Base-by-base conservation (phyloP, 257 asterid genomes). In the Misopates orontium region DNA sequence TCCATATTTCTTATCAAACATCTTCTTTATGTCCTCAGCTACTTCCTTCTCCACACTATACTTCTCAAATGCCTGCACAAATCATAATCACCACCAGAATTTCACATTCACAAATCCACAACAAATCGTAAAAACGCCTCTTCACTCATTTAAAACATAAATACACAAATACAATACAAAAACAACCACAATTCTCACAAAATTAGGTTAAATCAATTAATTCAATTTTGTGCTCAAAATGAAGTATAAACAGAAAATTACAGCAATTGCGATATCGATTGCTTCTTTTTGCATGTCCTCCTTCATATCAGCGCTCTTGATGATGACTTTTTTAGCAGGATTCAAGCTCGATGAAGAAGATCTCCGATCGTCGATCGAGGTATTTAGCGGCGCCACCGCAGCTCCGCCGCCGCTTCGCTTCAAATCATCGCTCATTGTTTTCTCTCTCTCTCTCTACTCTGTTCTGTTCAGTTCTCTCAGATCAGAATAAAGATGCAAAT, bases 261-360 rank as follows among this genome's bases (percentile, higher is more conserved):
- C 97, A 65, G 85, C 80, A 62, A 93, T 78, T 77, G 99, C 99
- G 72, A 90, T 79, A 71, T 90, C 96, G 70, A 93, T 65, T 16
- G 99, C 99, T 68, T 90, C 96, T 73, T 90, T 90, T 88, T 93
- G 97, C 64, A 93, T 68, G 63, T 93, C 99, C 32, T 87, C 90
- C 71, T 87, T 90, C 99, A 93, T 93, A 71, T 93, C 99, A 1
- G 97, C 96, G 72, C 95, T 93, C 77, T 93, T 93, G 45, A 93
- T 87, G 69, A 78, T 67, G 60, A 84, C 86, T 69, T 93, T 93
- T 78, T 85, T 84, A 19, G 81, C 86, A 41, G 82, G 78, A 57
- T 60, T 73, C 48, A 96, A 73, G 60, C 82, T 84, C 68, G 86
- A 69, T 28, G 84, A 69, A 13, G 84, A 71, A 13, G 84, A 71